Evolutionary conservation across 306 rosid genomes (phyloP), one percentile per base, ranked within the genome.

Genomic region (Quercus alba): DNA sequence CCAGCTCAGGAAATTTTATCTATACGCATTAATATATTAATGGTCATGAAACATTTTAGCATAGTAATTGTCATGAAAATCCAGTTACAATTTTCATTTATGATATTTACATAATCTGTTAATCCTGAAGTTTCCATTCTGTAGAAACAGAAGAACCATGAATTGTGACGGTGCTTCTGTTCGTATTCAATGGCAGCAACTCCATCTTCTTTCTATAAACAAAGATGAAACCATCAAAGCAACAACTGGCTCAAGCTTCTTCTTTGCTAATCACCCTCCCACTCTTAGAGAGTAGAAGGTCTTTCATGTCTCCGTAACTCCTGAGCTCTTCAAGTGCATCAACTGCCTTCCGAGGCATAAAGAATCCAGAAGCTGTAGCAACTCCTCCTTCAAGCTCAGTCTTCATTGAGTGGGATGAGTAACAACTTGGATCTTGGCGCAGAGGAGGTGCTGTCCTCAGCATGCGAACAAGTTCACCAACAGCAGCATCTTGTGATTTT

Each of bases 401-500:
- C 85, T 89, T 87, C 55, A 85, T 21, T 13, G 95, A 89, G 63
- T 86, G 86, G 17, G 93, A 85, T 26, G 91, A 86, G 74, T 88
- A 88, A 58, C 89, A 88, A 46, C 89, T 86, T 68, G 91, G 18
- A 81, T 93, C 95, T 85, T 90, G 94, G 79, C 89, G 88, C 78
- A 94, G 87, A n/a, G 99, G 97, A 72, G 92, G 91, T 3, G 97
- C 97, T n/a, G 94, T 88, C 80, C 88, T 89, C 5, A 94, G 83
- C 97, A 94, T 88, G 55, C n/a, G 86, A 51, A 93, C 99, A 58
- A 94, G 95, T 12, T 72, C 97, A 9, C 97, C 97, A 70, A 94
- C 95, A 74, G 94, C 97, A 78, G 99, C 97, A 66, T 91, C 97
- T 56, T 90, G 94, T 25, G 99, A 92, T 86, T 89, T 93, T 63